Conservation (phyloP, 768 basidiomycete genomes). For the Suillus paluster region DNA sequence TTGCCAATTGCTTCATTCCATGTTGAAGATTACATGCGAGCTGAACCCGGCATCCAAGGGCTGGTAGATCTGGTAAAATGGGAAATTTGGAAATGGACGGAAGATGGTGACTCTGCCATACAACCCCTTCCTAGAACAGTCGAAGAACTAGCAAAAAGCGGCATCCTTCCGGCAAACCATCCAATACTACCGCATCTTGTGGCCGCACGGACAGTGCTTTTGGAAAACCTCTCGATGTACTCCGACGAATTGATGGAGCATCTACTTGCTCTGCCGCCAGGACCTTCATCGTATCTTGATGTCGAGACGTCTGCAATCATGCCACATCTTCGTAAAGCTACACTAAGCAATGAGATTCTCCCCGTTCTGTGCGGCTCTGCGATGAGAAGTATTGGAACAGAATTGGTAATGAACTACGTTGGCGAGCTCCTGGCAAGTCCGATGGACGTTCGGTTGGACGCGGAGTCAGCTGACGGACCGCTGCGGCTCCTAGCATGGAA, state of each 20-base stretch:
- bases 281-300: slow-evolving; percentile 68
- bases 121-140: slow-evolving; percentile 55
- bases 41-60: slow-evolving; percentile 85
- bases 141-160: slow-evolving; percentile 45
- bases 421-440: slow-evolving; percentile 83
- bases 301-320: slow-evolving; percentile 57
- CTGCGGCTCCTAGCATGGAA: slow-evolving; percentile 84
- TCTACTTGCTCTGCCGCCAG: slow-evolving; percentile 60
- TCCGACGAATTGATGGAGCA: slow-evolving; percentile 81
- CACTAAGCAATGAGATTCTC: slow-evolving; percentile 65
- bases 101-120: slow-evolving; percentile 48
- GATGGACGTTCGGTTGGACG: slow-evolving; percentile 58
- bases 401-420: slow-evolving; percentile 79
- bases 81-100: slow-evolving; percentile 79
- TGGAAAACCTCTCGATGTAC: slow-evolving; percentile 81
- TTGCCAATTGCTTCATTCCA: slow-evolving; percentile 83
- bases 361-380: slow-evolving; percentile 88
- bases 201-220: slow-evolving; percentile 66
- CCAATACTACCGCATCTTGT: slow-evolving; percentile 71
- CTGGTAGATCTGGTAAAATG: slow-evolving; percentile 84
- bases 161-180: slow-evolving; percentile 59
- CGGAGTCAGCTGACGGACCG: slow-evolving; percentile 50
- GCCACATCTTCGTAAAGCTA: slow-evolving; percentile 68
- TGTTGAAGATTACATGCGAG: slow-evolving; percentile 63
- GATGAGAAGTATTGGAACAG: slow-evolving; percentile 78